Percentiles rank a stretch among this genome's conserved stretches.
phyloP scores from a whole-genome alignment of 306 rosid species.

The Prunus mongolica region DNA sequence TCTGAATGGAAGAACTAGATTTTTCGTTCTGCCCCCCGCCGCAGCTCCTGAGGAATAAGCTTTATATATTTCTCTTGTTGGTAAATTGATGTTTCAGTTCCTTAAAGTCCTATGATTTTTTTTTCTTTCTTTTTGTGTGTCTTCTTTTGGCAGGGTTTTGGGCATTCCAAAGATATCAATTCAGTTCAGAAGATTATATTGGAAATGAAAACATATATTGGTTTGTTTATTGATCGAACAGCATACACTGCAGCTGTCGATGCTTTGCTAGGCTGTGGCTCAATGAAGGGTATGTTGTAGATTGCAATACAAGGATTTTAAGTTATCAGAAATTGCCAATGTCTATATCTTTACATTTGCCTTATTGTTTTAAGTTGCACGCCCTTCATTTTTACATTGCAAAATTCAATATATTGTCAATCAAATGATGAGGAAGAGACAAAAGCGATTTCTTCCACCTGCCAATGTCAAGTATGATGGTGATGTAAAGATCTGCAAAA shows the following conservation, averaged over 20 bases:
- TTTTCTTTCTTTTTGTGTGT: background rate
- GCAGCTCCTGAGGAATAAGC: background rate
- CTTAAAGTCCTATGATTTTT: background rate
- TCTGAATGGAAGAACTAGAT: background rate
- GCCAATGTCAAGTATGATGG: background rate
- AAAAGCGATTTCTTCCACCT: background rate
- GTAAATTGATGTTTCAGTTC: background rate
- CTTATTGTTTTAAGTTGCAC: background rate
- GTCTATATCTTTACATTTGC: background rate
- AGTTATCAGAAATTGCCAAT: background rate
- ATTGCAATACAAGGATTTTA: background rate
- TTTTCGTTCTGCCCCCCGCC: background rate
- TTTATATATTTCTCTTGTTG: background rate
- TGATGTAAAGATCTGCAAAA: background rate
- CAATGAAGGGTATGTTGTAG: conserved; percentile 53
- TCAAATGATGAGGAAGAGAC: background rate
- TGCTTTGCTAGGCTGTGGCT: conserved; percentile 67
- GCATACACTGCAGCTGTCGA: conserved; percentile 78
- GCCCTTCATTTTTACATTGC: background rate
- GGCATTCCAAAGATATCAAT: conserved; percentile 54
- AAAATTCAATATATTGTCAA: background rate
- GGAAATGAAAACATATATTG: conserved; percentile 64
- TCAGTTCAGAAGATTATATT: conserved; percentile 54
- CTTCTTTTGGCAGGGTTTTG: conserved; percentile 60
- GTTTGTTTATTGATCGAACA: conserved; percentile 60